Evolutionary conservation across 129 eudicot species (phyloP), one percentile per base, ranked within the genome.

Genomic region (carrot (Daucus carota)): DNA sequence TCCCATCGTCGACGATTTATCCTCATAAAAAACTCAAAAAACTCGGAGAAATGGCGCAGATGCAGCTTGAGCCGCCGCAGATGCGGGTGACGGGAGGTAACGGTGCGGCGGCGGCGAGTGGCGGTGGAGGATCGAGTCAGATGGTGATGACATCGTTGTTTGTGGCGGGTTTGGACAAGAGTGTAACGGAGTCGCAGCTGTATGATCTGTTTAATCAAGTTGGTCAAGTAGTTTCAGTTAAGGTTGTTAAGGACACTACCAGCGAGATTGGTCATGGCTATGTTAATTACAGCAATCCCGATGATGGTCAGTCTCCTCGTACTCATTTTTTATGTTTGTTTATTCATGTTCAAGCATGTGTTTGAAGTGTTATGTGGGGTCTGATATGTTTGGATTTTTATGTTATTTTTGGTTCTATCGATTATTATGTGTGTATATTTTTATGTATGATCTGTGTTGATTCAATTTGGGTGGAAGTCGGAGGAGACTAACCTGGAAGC

Each of bases 181-280:
- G 75, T 18, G 93, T 90, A 3, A 82, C 93, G 1, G 96, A 90
- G 43, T 88, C 96, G 11, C 96, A 90, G 83, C 60, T 90, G 81
- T 90, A 81, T 43, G 96, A 90, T 83, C 84, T 86, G 88, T 90
- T 90, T 77, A 88, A 87, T 57, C 90, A 86, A 82, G 88, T 87
- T 20, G 94, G 92, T 1, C 97, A 86, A 84, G 97, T 91, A 44
- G 92, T 85, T 52, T 91, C 94, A 0, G 97, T 91, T 71, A 85
- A 92, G 90, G 87, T 91, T 83, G 89, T 93, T 84, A 83, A 90
- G 69, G 97, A 91, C 78, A 79, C 76, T 74, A 80, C 90, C 17
- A 83, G 90, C 4, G 78, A 91, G 31, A 83, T 88, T 60, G 97
- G 97, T 33, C 89, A 91, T 85, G 97, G 92, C 24, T 91, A 91